A percentile compares a stretch with the other conserved stretches of the same genome.
Evolutionary conservation across 305 asterid species (phyloP).

Genomic region (Fraxinus greggii): DNA sequence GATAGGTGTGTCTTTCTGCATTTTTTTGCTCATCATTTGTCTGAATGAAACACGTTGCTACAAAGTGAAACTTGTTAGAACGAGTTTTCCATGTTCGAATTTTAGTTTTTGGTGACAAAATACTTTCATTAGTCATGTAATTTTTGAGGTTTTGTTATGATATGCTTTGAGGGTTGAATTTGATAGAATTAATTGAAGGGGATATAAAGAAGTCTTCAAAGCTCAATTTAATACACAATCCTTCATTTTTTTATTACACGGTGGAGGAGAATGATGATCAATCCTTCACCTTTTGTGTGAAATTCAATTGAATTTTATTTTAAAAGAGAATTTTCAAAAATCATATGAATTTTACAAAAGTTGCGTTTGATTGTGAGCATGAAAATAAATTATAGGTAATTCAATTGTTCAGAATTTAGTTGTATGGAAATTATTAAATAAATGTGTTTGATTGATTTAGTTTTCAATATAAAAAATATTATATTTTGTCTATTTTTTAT

Average conservation of each 20-base stretch:
- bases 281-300: background rate
- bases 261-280: background rate
- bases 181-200: too few species aligned
- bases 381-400: too few species aligned
- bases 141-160: background rate
- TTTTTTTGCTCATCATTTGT: background rate
- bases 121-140: background rate
- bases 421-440: background rate
- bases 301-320: too few species aligned
- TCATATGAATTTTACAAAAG: background rate
- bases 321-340: background rate
- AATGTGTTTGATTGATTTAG: too few species aligned
- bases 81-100: background rate
- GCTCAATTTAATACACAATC: background rate
- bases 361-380: background rate
- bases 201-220: background rate
- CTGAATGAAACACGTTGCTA: background rate
- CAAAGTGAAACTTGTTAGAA: background rate
- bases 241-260: background rate
- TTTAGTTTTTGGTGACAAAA: background rate
- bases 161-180: background rate
- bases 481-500: too few species aligned
- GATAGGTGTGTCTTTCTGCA: background rate
- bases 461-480: too few species aligned
- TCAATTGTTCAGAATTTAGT: background rate